Evolutionary conservation across 1,139 yeast genomes (phyloP).

Genomic region (Magnusiomyces fungicola): DNA sequence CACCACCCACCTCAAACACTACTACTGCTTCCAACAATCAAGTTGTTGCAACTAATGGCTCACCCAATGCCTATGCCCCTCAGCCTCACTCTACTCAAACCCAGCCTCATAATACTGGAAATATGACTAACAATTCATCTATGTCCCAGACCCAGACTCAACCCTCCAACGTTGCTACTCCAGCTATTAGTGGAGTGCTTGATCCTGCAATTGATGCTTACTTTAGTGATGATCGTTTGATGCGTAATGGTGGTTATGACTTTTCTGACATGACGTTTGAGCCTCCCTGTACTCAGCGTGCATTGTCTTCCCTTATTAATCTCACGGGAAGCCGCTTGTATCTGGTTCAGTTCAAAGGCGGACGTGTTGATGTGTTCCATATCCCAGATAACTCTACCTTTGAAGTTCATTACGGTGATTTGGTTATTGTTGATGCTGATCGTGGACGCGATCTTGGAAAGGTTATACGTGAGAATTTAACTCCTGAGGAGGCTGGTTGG

Average conservation of each 20-base stretch:
- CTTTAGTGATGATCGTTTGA: conserved; percentile 2
- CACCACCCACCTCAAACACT: conserved; percentile 4
- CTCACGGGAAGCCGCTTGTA: conserved; percentile 39
- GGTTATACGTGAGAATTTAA: conserved; percentile 57
- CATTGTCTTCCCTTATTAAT: conserved; percentile 20
- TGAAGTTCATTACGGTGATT: conserved; percentile 56
- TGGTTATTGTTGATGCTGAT: conserved; percentile 96
- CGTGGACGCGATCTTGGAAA: conserved; percentile 88
- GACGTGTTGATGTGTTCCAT: conserved; percentile 77
- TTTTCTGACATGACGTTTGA: background rate
- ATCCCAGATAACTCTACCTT: conserved; percentile 48
- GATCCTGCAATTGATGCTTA: conserved; percentile 4
- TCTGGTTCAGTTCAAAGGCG: conserved; percentile 78
- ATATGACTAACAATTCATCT: background rate
- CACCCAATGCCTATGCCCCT: background rate
- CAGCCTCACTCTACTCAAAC: background rate
- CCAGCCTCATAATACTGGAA: background rate
- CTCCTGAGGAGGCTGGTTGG: conserved; percentile 70
- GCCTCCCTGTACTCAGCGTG: background rate
- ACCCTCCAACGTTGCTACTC: background rate
- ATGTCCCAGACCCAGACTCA: background rate
- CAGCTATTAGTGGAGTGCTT: background rate
- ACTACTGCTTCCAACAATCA: conserved; percentile 1
- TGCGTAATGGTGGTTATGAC: conserved; percentile 2
- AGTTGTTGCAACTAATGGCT: background rate